phyloP scores from a whole-genome alignment of 2,329 filamentous ascomycete genomes.

The Colletotrichum sp. region DNA sequence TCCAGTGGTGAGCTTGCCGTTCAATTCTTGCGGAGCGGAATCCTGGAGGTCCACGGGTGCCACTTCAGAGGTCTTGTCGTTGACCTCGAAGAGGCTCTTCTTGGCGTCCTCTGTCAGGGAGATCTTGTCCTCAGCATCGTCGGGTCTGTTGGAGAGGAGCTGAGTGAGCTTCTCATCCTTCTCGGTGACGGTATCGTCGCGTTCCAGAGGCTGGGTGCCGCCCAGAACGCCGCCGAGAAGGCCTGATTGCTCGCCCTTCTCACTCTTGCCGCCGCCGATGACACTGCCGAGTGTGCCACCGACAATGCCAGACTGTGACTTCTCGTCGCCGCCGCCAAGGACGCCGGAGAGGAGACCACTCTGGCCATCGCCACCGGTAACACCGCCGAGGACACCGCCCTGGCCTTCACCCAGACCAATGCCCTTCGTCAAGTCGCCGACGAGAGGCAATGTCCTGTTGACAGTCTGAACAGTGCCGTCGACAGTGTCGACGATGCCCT shows the following conservation, averaged over 20 bases:
- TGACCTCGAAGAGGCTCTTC: slow-evolving; percentile 19
- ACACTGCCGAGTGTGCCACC: slow-evolving; percentile 9
- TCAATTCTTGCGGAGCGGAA: not conserved
- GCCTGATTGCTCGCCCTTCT: not conserved
- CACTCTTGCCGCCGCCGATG: slow-evolving; percentile 2
- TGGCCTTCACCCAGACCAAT: slow-evolving; percentile 20
- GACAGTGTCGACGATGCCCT: slow-evolving; percentile 22
- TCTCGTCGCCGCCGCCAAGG: not conserved
- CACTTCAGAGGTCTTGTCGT: slow-evolving; percentile 21
- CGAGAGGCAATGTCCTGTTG: slow-evolving; percentile 21
- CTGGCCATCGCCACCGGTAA: not conserved
- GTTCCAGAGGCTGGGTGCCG: slow-evolving; percentile 10
- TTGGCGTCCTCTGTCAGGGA: slow-evolving; percentile 18
- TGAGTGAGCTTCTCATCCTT: slow-evolving; percentile 19
- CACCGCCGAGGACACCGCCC: slow-evolving; percentile 16
- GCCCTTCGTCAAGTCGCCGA: slow-evolving; percentile 22
- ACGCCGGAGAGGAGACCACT: not conserved
- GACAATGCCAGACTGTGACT: not conserved
- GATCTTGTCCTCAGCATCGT: slow-evolving; percentile 11
- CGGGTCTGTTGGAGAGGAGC: slow-evolving; percentile 10
- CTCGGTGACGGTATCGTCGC: slow-evolving; percentile 9
- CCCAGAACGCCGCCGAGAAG: slow-evolving; percentile 8
- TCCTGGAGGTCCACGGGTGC: slow-evolving; percentile 22
- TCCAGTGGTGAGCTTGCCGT: slow-evolving; percentile 16
- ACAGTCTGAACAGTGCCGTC: slow-evolving; percentile 29